Base-by-base conservation (phyloP, 2,329 filamentous ascomycete species). In the Alternaria brassicae region DNA sequence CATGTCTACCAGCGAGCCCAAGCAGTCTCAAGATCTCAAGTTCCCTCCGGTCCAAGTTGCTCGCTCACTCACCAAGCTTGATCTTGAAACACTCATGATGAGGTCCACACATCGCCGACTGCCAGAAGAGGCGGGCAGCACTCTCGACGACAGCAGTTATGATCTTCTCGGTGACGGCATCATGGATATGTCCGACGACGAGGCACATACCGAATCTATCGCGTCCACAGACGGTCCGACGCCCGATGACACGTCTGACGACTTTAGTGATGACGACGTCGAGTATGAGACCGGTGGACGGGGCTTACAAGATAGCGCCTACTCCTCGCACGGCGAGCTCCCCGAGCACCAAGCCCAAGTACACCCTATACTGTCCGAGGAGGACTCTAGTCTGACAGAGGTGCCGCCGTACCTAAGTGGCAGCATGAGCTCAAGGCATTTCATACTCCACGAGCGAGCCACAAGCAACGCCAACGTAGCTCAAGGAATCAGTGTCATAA, bases 81-180 rank as follows among this genome's bases (percentile, higher is more conserved):
- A 76, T 66, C 71, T 77, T 61, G 58, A 76, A 56, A 69, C 68
- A 12, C 64, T 76, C 19, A 75, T 76, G 66, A 77, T 77, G 75
- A 66, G 72, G 58, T 77, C 75, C 19, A 69, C 62, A 27, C 67
- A 71, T 4, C 66, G 66, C 41, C 69, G 60, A 12, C 56, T 55
- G 37, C 62, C 65, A 47, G 70, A 75, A 53, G 71, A 73, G 65
- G 60, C 67, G 6, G 59, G 52, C 47, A 71, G 65, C 61, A 67
- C 73, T n/a, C 68, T 77, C 27, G 74, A 76, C 30, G 75, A 77
- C 23, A 78, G 74, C 66, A 67, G 68, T n/a, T 77, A 76, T 65
- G 75, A 76, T 52, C 58, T 68, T 23, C 70, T 77, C 37, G 66
- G 68, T 45, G 73, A 74, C 28, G 70, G 69, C 44, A 54, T 72